Conservation (phyloP, 306 rosid genomes). For the Ochetophila trinervis region DNA sequence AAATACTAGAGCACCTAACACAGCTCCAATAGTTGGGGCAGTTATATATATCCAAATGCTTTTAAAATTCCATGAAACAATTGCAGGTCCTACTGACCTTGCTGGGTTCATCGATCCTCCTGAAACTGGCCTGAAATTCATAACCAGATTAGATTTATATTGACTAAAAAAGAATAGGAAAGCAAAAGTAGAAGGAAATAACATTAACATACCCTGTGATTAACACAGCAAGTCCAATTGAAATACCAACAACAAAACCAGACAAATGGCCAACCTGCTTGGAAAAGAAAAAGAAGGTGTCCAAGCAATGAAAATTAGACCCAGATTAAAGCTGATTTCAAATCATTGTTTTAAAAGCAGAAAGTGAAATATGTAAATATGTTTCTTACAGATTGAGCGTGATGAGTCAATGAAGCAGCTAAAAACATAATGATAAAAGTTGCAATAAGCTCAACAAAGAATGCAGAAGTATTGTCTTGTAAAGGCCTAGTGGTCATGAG, state of each 20-base stretch:
- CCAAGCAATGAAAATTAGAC: not conserved
- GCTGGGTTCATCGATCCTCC: conserved; percentile 95
- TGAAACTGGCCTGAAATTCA: conserved; percentile 60
- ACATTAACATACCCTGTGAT: conserved; percentile 57
- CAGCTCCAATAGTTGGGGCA: conserved; percentile 66
- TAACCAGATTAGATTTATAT: not conserved
- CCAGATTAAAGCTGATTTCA: not conserved
- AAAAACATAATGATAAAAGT: conserved; percentile 75
- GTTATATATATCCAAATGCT: conserved; percentile 67
- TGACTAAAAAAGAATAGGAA: not conserved
- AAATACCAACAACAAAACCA: conserved; percentile 73
- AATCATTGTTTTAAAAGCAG: not conserved
- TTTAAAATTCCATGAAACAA: conserved; percentile 61
- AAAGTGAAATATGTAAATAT: not conserved
- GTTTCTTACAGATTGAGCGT: conserved; percentile 53
- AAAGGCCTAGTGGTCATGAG: conserved; percentile 55
- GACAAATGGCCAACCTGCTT: conserved; percentile 71
- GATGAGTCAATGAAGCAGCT: conserved; percentile 54
- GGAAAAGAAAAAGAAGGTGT: conserved; percentile 4
- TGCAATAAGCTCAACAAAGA: conserved; percentile 75
- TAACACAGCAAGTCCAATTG: conserved; percentile 66
- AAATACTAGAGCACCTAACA: conserved; percentile 44
- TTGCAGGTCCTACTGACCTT: conserved; percentile 86
- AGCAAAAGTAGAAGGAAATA: no score
- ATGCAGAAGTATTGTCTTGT: conserved; percentile 59